Conservation (phyloP, 2,329 filamentous ascomycete species). For the Pochonia chlamydosporia region DNA sequence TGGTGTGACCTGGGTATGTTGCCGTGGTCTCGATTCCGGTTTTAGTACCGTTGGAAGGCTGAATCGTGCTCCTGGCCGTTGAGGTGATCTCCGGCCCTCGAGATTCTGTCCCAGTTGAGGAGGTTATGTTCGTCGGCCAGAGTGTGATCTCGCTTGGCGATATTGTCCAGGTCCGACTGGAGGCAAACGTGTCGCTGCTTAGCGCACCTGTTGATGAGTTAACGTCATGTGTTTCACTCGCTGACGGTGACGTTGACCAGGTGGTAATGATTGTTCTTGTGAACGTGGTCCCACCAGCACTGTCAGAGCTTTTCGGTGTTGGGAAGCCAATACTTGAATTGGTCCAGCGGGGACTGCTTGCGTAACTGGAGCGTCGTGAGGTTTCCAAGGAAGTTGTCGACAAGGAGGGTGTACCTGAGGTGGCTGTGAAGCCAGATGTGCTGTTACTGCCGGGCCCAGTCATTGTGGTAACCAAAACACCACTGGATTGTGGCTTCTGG, state of each 20-base stretch:
- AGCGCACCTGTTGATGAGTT: neutral
- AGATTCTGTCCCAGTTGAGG: neutral
- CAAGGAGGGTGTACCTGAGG: neutral
- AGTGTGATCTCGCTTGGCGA: neutral
- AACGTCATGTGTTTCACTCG: neutral
- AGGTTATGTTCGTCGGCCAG: neutral
- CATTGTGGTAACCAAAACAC: neutral
- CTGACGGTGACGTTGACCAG: neutral
- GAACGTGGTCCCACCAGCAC: neutral
- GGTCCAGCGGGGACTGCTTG: neutral
- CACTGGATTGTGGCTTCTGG: neutral
- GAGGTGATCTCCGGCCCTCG: neutral
- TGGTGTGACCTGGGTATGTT: neutral
- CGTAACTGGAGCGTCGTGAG: neutral
- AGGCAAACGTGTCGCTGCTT: neutral
- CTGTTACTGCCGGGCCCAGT: neutral
- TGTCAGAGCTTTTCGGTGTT: neutral
- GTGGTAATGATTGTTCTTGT: neutral
- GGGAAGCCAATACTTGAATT: slow-evolving; percentile 1
- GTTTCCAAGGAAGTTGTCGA: neutral
- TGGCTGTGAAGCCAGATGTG: neutral
- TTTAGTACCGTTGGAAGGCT: neutral
- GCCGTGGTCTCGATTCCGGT: neutral
- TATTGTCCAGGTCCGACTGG: neutral
- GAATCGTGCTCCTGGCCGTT: neutral